Percentiles rank a stretch among this genome's conserved stretches.
Evolutionary conservation across 1,139 yeast genomes (phyloP).

Genomic region (Taphrina sp.): DNA sequence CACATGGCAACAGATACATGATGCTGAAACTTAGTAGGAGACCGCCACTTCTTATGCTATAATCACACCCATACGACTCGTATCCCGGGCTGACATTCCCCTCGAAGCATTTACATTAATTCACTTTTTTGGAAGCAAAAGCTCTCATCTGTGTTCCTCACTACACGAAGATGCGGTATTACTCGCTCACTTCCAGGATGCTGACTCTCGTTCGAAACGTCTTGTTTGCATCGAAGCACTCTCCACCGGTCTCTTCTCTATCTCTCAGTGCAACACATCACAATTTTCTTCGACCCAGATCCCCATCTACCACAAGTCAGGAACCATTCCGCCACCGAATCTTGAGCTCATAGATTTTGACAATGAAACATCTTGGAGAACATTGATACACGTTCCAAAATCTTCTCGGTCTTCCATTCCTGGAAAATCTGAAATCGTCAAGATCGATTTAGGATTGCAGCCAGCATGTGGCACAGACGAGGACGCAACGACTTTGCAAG

Average conservation of each 20-base stretch:
- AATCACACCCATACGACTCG: background rate
- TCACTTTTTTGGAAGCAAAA: background rate
- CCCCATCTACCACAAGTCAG: background rate
- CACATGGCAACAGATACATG: too few species aligned
- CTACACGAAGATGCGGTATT: background rate
- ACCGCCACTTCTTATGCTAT: too few species aligned
- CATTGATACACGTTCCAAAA: background rate
- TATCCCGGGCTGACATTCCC: background rate
- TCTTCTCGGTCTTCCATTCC: background rate
- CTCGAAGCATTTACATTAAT: background rate
- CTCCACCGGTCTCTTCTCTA: background rate
- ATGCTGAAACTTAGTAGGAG: too few species aligned
- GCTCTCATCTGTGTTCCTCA: background rate
- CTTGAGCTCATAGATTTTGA: background rate
- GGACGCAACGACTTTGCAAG: background rate
- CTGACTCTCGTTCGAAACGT: slow-evolving; percentile 8
- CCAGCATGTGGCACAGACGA: background rate
- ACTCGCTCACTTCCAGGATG: slow-evolving; percentile 7
- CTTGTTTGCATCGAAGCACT: slow-evolving; percentile 8
- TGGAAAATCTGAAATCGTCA: background rate
- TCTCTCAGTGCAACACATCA: background rate
- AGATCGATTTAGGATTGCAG: slow-evolving; percentile 19
- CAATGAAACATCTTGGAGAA: slow-evolving; percentile 13
- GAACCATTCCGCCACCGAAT: background rate
- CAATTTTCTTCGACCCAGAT: background rate